These are phyloP conservation scores for Aquanectria penicillioides DNA, from an alignment of 2,329 filamentous ascomycete genomes.

Conservation along the genomic window DNA sequence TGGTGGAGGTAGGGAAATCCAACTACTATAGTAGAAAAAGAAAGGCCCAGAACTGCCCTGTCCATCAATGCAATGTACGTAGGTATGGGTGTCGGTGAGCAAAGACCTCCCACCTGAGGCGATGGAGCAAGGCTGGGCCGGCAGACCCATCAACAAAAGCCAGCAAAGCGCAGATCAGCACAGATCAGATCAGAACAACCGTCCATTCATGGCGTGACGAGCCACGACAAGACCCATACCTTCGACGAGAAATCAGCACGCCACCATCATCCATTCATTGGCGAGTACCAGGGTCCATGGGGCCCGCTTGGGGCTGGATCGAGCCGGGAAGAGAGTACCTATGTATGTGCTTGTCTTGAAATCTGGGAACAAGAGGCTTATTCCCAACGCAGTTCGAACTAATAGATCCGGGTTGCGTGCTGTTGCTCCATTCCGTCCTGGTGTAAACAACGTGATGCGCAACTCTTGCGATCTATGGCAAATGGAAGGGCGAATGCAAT, in stretches of 20 bases:
- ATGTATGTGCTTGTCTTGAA: too few relatives aligned
- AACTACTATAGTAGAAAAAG: not conserved
- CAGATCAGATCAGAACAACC: not conserved
- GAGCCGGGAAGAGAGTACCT: not conserved
- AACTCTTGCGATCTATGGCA: too few relatives aligned
- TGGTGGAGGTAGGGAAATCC: too few relatives aligned
- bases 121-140: too few relatives aligned
- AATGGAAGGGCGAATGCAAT: too few relatives aligned
- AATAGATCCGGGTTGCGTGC: too few relatives aligned
- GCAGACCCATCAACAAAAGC: not conserved
- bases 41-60: not conserved
- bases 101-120: too few relatives aligned
- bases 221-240: not conserved
- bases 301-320: not conserved
- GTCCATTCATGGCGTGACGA: slow-evolving; percentile 8
- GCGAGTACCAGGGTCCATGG: not conserved
- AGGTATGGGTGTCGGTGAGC: slow-evolving; percentile 2
- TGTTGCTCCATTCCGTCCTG: too few relatives aligned
- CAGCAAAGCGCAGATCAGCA: not conserved
- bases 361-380: not conserved
- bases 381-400: too few relatives aligned
- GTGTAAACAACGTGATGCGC: too few relatives aligned
- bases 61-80: too few relatives aligned
- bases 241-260: not conserved
- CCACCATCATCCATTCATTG: not conserved